Evolutionary conservation across 306 rosid genomes (phyloP), one percentile per base, ranked within the genome.

Genomic region (Pyrus communis): DNA sequence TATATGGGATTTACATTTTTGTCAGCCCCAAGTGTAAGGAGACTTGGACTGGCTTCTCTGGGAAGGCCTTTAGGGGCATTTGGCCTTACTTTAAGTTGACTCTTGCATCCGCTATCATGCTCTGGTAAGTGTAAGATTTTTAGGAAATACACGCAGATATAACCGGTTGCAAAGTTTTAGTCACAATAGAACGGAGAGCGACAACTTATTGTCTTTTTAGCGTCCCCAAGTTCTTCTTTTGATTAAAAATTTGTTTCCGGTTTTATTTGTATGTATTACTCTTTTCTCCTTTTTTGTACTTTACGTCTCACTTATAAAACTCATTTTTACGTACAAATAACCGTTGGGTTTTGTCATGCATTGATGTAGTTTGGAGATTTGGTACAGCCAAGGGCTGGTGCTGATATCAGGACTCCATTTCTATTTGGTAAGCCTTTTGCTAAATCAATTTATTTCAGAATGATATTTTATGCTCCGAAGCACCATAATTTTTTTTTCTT

Each of bases 11-110:
- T 51, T 92, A 92, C 73, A 88, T 89, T 70, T 1, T 86, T 15
- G 22, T 89, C 2, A 88, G 90, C 84, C 95, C 97, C 61, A 82
- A 52, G 15, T 92, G 97, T 80, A 86, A 73, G 64, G 84, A 89
- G 64, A 92, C 91, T 43, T 92, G 97, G 97, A 81, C 89, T 10
- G 97, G 97, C 58, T 89, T 92, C 80, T 82, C 83, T 49, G 0
- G 76, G 31, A 81, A 76, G 43, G 89, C 95, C 58, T 88, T 92
- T 51, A 38, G 2, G 8, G 91, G 95, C 22, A 71, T 92, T 45
- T 92, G 93, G 96, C 96, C 97, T 71, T 92, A 89, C 55, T 89
- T 85, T 69, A 92, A 89, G 86, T 81, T 92, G 15, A 89, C 97
- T 60, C 3, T 85, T 64, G 80, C 90, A 63, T 91, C 96, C 75